Evolutionary conservation across 148 eudicot genomes (phyloP).

Genomic region (Silene uniflora): DNA sequence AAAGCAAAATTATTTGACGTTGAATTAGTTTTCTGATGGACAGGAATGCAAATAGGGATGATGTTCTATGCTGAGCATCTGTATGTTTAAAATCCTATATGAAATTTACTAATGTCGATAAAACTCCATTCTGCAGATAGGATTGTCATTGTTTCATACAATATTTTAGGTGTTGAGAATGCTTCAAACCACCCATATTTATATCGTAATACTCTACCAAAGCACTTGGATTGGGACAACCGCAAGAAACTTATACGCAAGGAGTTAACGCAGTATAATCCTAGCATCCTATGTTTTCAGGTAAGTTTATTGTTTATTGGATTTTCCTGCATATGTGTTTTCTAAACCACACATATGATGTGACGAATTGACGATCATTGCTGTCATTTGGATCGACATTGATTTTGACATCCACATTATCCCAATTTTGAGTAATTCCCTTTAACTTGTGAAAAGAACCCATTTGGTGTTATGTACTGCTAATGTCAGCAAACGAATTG

Average conservation of each 20-base stretch:
- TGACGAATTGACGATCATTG: background rate
- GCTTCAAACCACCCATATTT: slow-evolving; percentile 67
- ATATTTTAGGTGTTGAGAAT: slow-evolving; percentile 85
- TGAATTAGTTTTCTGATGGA: background rate
- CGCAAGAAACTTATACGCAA: slow-evolving; percentile 45
- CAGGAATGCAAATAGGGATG: background rate
- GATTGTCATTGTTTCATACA: slow-evolving; percentile 67
- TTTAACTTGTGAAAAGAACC: no score
- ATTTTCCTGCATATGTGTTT: background rate
- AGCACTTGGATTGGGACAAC: slow-evolving; percentile 63
- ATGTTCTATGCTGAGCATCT: slow-evolving; percentile 7
- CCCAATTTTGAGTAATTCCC: no score
- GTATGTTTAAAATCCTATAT: background rate
- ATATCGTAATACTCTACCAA: slow-evolving; percentile 38
- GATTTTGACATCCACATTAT: background rate
- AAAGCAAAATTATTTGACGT: background rate
- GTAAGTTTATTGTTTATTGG: slow-evolving; percentile 37
- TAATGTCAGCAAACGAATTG: no score
- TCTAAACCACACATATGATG: background rate
- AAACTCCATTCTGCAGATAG: slow-evolving; percentile 46
- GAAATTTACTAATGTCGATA: background rate
- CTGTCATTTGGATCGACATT: background rate
- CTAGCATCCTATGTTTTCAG: slow-evolving; percentile 82
- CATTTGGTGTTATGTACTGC: no score
- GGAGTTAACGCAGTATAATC: slow-evolving; percentile 58